phyloP scores from a whole-genome alignment of 768 basidiomycete genomes.

The Pleurotus salmoneostramineus region DNA sequence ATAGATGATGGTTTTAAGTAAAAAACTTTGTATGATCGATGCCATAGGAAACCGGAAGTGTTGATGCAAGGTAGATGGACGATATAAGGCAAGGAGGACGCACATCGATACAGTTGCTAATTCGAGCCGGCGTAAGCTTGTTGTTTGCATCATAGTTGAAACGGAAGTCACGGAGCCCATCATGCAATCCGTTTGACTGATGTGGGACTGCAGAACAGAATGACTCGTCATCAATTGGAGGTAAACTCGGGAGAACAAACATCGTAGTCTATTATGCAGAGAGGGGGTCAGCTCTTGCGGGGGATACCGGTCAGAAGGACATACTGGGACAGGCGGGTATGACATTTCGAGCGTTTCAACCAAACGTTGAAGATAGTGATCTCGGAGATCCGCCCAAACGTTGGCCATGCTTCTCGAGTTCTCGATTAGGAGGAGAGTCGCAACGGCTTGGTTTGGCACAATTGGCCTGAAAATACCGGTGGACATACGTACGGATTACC shows the following conservation, averaged over 20 bases:
- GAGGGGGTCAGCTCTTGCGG: background rate
- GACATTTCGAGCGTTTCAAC: constrained; percentile 34
- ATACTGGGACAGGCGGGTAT: constrained; percentile 36
- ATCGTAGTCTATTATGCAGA: constrained; percentile 31
- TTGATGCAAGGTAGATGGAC: background rate
- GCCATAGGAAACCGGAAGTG: constrained; percentile 6
- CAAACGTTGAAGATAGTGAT: constrained; percentile 39
- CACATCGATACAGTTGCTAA: constrained; percentile 45
- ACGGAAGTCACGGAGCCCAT: constrained; percentile 32
- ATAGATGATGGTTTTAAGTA: background rate
- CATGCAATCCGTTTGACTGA: constrained; percentile 36
- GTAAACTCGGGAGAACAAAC: constrained; percentile 40
- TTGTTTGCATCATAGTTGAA: constrained; percentile 41
- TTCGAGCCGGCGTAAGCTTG: constrained; percentile 37
- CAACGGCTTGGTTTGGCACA: constrained; percentile 26
- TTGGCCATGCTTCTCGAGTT: constrained; percentile 43
- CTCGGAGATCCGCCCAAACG: constrained; percentile 46
- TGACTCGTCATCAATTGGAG: constrained; percentile 28
- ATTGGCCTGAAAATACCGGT: constrained; percentile 16
- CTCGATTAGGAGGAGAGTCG: constrained; percentile 49
- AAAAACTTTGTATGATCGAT: constrained; percentile 5
- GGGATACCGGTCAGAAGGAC: constrained; percentile 14
- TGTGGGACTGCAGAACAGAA: constrained; percentile 25
- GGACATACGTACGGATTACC: constrained; percentile 5
- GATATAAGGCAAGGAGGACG: constrained; percentile 8